A percentile compares a stretch with the other conserved stretches of the same genome.
These are phyloP conservation scores for Candida khao-thaluensis DNA, from an alignment of 805 yeast species.

Conservation along the genomic window DNA sequence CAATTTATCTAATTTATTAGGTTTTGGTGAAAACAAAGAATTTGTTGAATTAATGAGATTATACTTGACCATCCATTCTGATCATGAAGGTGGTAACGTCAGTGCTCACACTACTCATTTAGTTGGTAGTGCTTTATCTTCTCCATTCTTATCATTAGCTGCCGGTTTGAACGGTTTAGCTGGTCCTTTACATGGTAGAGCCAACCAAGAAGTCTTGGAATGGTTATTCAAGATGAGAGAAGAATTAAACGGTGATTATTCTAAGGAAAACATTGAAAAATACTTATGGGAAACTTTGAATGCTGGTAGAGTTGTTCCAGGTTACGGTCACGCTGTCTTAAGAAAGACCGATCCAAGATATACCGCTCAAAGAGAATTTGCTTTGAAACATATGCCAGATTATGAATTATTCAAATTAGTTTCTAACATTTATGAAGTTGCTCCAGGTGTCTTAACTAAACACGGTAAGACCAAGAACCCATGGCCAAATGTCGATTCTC, in stretches of 20 bases:
- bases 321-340: conserved; percentile 86
- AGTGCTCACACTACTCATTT: conserved; percentile 80
- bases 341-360: conserved; percentile 83
- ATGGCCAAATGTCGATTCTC: conserved; percentile 80
- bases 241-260: conserved; percentile 59
- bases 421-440: conserved; percentile 61
- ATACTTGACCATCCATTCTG: conserved; percentile 73
- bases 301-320: conserved; percentile 79
- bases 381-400: conserved; percentile 56
- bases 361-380: conserved; percentile 71
- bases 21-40: conserved; percentile 54
- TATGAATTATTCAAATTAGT: conserved; percentile 69
- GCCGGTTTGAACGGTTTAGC: conserved; percentile 84
- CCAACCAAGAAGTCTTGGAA: conserved; percentile 81
- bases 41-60: conserved; percentile 71
- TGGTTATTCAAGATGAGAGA: conserved; percentile 67
- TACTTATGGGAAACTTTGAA: conserved; percentile 72
- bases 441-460: conserved; percentile 69
- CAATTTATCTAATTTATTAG: conserved; percentile 65
- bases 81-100: conserved; percentile 84
- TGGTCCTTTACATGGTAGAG: conserved; percentile 84
- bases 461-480: conserved; percentile 89
- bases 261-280: conserved; percentile 55
- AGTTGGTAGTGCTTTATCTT: conserved; percentile 78
- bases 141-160: conserved; percentile 71